Conservation (phyloP, 1,284 basidiomycete species). For the Apiotrichum akiyoshidainum region DNA sequence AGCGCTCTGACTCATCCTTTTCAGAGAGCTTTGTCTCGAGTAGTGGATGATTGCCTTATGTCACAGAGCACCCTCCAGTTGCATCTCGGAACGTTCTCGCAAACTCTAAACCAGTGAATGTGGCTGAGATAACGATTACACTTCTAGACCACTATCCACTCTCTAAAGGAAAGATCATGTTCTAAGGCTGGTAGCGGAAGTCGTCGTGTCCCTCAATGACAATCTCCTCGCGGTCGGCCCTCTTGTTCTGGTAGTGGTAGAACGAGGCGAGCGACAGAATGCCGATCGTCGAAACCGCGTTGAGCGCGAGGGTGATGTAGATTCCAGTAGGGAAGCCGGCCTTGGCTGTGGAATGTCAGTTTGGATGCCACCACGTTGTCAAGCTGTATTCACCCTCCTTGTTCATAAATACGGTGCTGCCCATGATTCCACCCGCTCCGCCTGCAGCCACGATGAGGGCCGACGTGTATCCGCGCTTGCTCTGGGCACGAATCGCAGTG, state of each 20-base stretch:
- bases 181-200: slow-evolving; percentile 15
- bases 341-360: neutral
- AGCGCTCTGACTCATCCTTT: no score
- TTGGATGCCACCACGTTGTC: no score
- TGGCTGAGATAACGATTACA: no score
- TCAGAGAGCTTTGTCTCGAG: no score
- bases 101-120: no score
- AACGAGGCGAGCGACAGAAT: neutral
- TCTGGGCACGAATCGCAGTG: slow-evolving; percentile 51
- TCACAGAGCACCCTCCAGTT: no score
- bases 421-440: slow-evolving; percentile 22
- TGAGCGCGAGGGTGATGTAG: slow-evolving; percentile 8
- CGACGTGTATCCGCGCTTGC: slow-evolving; percentile 41
- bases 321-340: slow-evolving; percentile 11
- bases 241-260: slow-evolving; percentile 17
- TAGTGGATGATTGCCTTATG: no score
- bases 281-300: neutral
- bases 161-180: no score
- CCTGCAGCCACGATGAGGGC: slow-evolving; percentile 18
- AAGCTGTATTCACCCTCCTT: neutral
- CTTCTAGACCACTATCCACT: no score
- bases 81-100: no score
- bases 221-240: slow-evolving; percentile 10
- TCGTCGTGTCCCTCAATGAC: slow-evolving; percentile 6
- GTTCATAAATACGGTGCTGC: slow-evolving; percentile 6